These are phyloP conservation scores for Moricandia moricandioides DNA, from an alignment of 345 rosid genomes.

Conservation along the genomic window DNA sequence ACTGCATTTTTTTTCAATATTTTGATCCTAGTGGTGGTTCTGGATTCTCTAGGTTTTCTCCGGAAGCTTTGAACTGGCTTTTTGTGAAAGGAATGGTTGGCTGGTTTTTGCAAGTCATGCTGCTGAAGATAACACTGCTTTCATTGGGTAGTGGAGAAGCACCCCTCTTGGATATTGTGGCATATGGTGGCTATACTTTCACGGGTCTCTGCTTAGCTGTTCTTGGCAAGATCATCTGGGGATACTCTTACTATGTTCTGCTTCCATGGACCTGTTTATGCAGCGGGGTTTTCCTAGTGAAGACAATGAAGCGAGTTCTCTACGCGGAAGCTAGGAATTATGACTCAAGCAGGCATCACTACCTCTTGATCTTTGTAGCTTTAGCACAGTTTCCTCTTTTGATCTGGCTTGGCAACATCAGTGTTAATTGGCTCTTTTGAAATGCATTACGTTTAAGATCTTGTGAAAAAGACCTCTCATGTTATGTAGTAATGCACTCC, in stretches of 20 bases:
- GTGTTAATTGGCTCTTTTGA: constrained; percentile 80
- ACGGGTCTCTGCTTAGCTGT: constrained; percentile 71
- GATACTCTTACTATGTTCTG: constrained; percentile 70
- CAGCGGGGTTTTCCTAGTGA: constrained; percentile 84
- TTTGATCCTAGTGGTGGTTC: constrained; percentile 3
- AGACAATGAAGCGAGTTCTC: constrained; percentile 94
- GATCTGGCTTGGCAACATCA: constrained; percentile 91
- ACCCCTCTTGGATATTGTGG: constrained; percentile 79
- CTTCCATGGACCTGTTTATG: constrained; percentile 85
- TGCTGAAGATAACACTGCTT: constrained; percentile 76
- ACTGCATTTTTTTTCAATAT: neutral
- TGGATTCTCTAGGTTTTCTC: constrained; percentile 58
- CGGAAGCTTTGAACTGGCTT: constrained; percentile 88
- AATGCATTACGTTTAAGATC: constrained; percentile 17
- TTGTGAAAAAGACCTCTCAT: constrained; percentile 15
- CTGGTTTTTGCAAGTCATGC: constrained; percentile 78
- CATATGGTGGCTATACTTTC: constrained; percentile 88
- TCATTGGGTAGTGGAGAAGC: constrained; percentile 92
- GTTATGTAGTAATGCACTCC: constrained; percentile 18
- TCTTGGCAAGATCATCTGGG: constrained; percentile 65
- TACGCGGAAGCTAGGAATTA: constrained; percentile 84
- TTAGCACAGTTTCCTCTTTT: constrained; percentile 86
- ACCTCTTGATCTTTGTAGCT: constrained; percentile 77
- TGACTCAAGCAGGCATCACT: constrained; percentile 91
- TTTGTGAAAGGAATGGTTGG: constrained; percentile 88